Evolutionary conservation across 306 rosid genomes (phyloP), one percentile per base, ranked within the genome.

Genomic region (Cucurbita maxima): DNA sequence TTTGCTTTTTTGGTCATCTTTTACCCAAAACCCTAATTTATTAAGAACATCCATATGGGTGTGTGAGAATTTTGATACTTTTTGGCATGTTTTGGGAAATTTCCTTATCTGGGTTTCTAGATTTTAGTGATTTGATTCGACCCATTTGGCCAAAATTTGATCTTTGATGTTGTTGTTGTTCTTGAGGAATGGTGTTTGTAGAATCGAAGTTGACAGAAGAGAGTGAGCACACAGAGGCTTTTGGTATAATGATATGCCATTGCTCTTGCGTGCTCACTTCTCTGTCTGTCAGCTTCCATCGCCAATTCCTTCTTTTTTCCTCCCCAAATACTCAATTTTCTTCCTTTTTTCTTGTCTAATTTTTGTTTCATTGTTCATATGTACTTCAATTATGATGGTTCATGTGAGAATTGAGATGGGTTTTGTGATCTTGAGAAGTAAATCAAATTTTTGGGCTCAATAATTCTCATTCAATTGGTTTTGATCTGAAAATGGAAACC

Each of bases 121-220:
- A 7, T 18, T 69, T 59, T 59, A 16, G 37, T 38, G 50, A 41
- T 59, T 58, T 38, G 48, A 41, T 59, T 60, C 14, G 13, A 15
- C 76, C 36, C 67, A 72, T 72, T 50, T 71, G 20, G 11, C 37
- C 16, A 72, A 37, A 54, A 7, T 13, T 25, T 25, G 0, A 48
- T 13, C 0, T 16, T 5, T 25, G 13, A 0, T 10, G 25, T 55
- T 36, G 1, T 36, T 52, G 36, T 52, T 38, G 20, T 6, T 12
- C 1, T 10, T 10, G 15, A 38, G 56, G 13, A 25, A 72, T 72
- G 76, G 75, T n/a, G 30, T 52, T 43, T 73, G 86, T 86, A 66
- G 86, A 84, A 79, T 81, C 52, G 96, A 90, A 88, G 86, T 90
- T 92, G 98, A 92, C 98, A 92, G 98, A 92, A 92, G 98, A 92